Conservation (phyloP, 1,284 basidiomycete species). For the Heterobasidion annosum region DNA sequence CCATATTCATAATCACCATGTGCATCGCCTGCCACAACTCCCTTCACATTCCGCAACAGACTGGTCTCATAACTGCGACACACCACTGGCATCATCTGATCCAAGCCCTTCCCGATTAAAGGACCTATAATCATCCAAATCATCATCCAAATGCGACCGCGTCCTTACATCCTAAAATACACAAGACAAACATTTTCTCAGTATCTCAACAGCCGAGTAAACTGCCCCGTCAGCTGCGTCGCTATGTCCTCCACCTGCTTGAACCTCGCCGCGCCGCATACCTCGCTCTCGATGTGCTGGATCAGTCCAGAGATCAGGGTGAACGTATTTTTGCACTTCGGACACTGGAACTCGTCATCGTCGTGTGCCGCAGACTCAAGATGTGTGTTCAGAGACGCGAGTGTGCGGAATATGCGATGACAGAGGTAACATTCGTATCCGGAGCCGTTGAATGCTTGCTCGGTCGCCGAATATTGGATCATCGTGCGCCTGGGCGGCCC, state of each 20-base stretch:
- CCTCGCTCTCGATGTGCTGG: constrained; percentile 48
- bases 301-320: constrained; percentile 37
- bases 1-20: no score
- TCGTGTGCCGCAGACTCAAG: constrained; percentile 36
- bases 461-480: constrained; percentile 27
- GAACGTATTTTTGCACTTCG: constrained; percentile 35
- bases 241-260: constrained; percentile 26
- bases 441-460: constrained; percentile 34
- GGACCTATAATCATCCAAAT: no score
- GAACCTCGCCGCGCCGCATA: constrained; percentile 38
- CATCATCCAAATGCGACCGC: no score
- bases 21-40: no score
- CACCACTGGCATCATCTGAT: no score
- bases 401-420: constrained; percentile 24
- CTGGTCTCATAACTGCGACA: no score
- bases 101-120: no score
- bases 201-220: constrained; percentile 10
- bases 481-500: constrained; percentile 25
- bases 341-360: constrained; percentile 31
- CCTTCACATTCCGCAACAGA: no score
- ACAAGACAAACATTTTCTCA: neutral
- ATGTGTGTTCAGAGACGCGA: constrained; percentile 39
- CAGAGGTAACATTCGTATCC: constrained; percentile 50
- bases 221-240: constrained; percentile 18
- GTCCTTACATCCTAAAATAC: no score